Base-by-base conservation (phyloP, 176 grass and related monocot genomes). In the Microstegium vimineum region DNA sequence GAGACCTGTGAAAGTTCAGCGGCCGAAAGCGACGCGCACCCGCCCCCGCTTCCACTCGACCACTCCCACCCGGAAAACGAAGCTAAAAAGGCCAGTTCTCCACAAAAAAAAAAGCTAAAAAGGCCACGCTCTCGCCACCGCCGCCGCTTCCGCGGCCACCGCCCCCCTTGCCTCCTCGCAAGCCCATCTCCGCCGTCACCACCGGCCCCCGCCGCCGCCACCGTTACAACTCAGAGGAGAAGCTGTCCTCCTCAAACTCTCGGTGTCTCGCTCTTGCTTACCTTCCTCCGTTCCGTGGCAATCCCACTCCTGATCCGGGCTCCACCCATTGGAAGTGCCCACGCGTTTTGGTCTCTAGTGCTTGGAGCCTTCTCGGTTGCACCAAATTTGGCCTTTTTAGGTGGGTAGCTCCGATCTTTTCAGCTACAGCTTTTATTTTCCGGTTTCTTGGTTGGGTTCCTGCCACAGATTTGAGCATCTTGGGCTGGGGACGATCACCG, bases 371-470 rank as follows among this genome's bases (percentile, higher is more conserved):
- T 87, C 78, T 81, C 62, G 71, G 47, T 62, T 27, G 62, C 78
- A 82, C 71, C 78, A 87, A 87, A 87, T 76, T 81, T 61, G 36
- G 78, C 47, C 78, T 87, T 81, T 86, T 76, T 87, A 82, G 71
- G 78, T 82, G 35, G 61, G 78, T 75, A 68, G 28, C 47, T 76
- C 49, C 36, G 49, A 81, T 87, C 62, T 75, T 81, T 81, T 86
- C 36, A 74, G 37, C 34, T 75, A 65, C 11, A 42, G 78, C 75
- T 80, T 86, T 54, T 51, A 28, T 68, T 82, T 82, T 10, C 60
- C 47, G n/a, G 35, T 6, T 61, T 61, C 36, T 75, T 81, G 60
- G 78, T 45, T 75, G 47, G 62, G 65, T 68, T 67, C 34, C 2
- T 54, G 84, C 69, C 56, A 10, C 69, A 72, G 54, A 64, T 79